Base-by-base conservation (phyloP, 257 asterid species). In the Paraleonurus japonicus region DNA sequence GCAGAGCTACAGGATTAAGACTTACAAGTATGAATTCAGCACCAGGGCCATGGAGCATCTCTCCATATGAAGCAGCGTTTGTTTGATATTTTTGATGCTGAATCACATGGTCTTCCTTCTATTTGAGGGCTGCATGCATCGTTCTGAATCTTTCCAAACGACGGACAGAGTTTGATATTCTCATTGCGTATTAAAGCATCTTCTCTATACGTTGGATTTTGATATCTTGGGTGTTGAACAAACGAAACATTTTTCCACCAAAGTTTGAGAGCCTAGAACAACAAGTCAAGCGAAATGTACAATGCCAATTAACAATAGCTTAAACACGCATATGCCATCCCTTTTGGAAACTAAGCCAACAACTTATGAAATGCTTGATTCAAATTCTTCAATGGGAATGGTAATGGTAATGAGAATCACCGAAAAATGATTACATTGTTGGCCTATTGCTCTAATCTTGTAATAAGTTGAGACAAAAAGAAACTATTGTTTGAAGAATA, bases 1-100 rank as follows among this genome's bases (percentile, higher is more conserved):
- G 61, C 15, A 43, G 60, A 1, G 48, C 67, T 45, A 62, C 45
- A 23, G 30, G 19, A 48, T 45, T 16, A 24, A 23, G 7, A 64
- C 76, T 65, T 27, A 68, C 70, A 45, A 12, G 50, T 50, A 61
- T 27, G 12, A 53, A 69, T 64, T 86, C 84, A 94, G 87, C 92
- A 79, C 98, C 97, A 94, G 48, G 98, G 96, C 98, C 97, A 94
- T 50, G 81, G 64, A 67, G 96, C 96, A 80, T 94, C 95, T 72
- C 81, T 90, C 98, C 98, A 91, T 23, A 81, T 78, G 76, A 85
- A 72, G 83, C 82, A 53, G 60, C 81, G 97, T 65, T 63, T 11
- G 53, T 61, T 75, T 22, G 24, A 67, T 22, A 71, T 35, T 41
- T 75, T 77, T 54, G 66, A 55, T 37, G 61, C 54, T 47, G 70